These are phyloP conservation scores for Sclerotinia borealis DNA, from an alignment of 2,329 filamentous ascomycete genomes.

Conservation along the genomic window DNA sequence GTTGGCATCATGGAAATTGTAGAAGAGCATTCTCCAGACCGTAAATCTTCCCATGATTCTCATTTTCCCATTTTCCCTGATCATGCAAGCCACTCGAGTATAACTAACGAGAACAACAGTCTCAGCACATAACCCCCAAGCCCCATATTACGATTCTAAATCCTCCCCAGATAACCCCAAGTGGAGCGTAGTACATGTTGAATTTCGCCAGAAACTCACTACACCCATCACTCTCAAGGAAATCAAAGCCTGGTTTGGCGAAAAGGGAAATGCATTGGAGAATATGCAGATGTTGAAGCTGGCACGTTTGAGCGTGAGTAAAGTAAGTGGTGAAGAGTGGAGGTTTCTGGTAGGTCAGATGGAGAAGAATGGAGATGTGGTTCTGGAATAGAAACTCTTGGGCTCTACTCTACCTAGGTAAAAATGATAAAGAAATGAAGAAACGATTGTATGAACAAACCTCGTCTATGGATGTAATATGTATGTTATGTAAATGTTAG, in stretches of 20 bases:
- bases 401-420: too few species aligned
- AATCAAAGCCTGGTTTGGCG: constrained; percentile 56
- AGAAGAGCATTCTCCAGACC: constrained; percentile 72
- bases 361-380: constrained; percentile 14
- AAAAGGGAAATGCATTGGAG: constrained; percentile 51
- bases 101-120: constrained; percentile 16
- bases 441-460: too few species aligned
- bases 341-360: constrained; percentile 10
- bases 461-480: not conserved
- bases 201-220: constrained; percentile 77
- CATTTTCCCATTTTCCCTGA: not conserved
- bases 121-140: constrained; percentile 60
- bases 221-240: constrained; percentile 64
- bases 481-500: too few species aligned
- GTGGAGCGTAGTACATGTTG: constrained; percentile 87
- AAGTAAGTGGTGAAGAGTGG: constrained; percentile 61
- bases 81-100: too few species aligned
- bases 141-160: constrained; percentile 79
- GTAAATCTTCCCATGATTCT: constrained; percentile 37
- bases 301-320: constrained; percentile 74
- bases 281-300: constrained; percentile 81
- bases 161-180: constrained; percentile 63
- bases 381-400: not conserved
- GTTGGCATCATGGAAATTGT: constrained; percentile 87
- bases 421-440: too few species aligned